Evolutionary conservation across 345 rosid genomes (phyloP).

Genomic region (Citrus reticulata): DNA sequence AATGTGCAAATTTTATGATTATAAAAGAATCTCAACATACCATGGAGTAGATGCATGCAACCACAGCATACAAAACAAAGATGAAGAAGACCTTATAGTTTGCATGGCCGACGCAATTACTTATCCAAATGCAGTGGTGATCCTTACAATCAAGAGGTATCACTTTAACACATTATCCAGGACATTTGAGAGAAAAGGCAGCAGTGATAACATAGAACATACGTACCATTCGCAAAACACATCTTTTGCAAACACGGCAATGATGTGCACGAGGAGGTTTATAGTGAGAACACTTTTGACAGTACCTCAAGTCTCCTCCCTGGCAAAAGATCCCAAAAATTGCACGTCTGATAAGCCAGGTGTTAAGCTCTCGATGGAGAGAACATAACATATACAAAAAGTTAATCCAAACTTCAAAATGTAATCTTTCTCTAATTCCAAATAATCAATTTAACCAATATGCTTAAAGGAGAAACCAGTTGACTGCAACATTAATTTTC

Average conservation of each 20-base stretch:
- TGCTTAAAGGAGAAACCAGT: neutral
- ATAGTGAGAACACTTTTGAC: conserved; percentile 81
- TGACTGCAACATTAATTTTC: neutral
- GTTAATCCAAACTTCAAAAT: neutral
- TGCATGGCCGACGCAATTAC: conserved; percentile 88
- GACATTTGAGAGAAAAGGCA: conserved; percentile 16
- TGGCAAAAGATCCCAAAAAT: conserved; percentile 35
- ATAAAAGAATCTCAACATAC: conserved; percentile 34
- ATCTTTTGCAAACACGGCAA: conserved; percentile 91
- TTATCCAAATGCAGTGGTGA: conserved; percentile 97
- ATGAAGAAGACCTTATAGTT: conserved; percentile 89
- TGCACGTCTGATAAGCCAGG: conserved; percentile 1
- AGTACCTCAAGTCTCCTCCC: conserved; percentile 93
- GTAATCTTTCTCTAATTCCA: neutral
- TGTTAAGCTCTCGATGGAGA: neutral
- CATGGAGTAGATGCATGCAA: conserved; percentile 75
- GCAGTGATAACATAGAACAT: conserved; percentile 16
- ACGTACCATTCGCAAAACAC: conserved; percentile 85
- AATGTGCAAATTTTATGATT: neutral
- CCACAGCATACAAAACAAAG: conserved; percentile 70
- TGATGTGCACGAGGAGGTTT: conserved; percentile 98
- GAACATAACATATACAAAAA: neutral
- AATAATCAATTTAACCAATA: neutral
- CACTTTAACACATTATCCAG: conserved; percentile 28
- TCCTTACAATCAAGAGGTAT: conserved; percentile 63